phyloP scores from a whole-genome alignment of 169 alveolate genomes.

The Plasmodium billcollinsi region DNA sequence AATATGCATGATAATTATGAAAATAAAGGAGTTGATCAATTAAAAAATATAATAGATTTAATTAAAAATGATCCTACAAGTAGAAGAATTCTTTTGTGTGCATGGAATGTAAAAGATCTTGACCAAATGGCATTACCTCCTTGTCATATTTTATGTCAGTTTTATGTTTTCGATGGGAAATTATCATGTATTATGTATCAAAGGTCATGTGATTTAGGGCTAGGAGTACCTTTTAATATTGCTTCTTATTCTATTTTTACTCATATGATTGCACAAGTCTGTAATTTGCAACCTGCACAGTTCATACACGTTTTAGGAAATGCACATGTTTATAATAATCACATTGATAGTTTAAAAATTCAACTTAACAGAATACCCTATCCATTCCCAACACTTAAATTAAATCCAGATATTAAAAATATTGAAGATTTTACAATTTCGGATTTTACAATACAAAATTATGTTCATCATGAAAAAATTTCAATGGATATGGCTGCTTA shows the following conservation, averaged over 20 bases:
- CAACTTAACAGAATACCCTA: constrained; percentile 95
- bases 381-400: constrained; percentile 96
- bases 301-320: constrained; percentile 96
- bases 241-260: constrained; percentile 98
- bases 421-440: constrained; percentile 93
- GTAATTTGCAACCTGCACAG: constrained; percentile 90
- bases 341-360: constrained; percentile 92
- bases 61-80: constrained; percentile 95
- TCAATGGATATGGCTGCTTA: constrained; percentile 94
- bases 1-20: constrained; percentile 90
- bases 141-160: constrained; percentile 97
- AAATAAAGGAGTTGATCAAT: constrained; percentile 96
- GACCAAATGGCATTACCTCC: constrained; percentile 99
- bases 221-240: constrained; percentile 99
- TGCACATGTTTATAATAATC: constrained; percentile 97
- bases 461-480: constrained; percentile 92
- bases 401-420: constrained; percentile 88
- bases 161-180: constrained; percentile 93
- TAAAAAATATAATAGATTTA: constrained; percentile 89
- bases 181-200: constrained; percentile 97
- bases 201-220: constrained; percentile 98
- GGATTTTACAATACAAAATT: constrained; percentile 93
- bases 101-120: constrained; percentile 97
- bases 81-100: constrained; percentile 94
- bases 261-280: constrained; percentile 96